Base-by-base conservation (phyloP, 2,329 filamentous ascomycete species). In the Phaeoacremonium minimum region DNA sequence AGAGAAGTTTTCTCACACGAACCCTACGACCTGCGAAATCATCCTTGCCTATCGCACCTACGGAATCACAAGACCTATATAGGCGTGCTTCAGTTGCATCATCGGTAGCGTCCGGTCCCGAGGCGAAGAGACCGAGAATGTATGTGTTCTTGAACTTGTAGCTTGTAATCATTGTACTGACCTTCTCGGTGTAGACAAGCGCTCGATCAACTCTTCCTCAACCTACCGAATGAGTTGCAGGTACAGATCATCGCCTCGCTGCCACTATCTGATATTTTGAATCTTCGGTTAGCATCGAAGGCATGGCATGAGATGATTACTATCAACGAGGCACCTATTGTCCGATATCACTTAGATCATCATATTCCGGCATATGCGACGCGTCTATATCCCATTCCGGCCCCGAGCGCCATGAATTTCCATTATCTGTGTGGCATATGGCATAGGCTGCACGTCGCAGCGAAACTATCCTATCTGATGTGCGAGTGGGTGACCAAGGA, bases 401-500 rank as follows among this genome's bases (percentile, higher is more conserved):
- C 72, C 28, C 55, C 64, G 5, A 50, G 60, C 14, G 57, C 67
- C 14, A 60, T 77, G 35, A 79, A 67, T 41, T 69, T 83, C 20
- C 75, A 80, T 47, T 73, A 82, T 43, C 56, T 83, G 0, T 83
- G 78, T 48, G 72, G 77, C 15, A 61, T 83, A 46, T 83, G 79
- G 79, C 78, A 83, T 52, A 71, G 79, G 14, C 56, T 83, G 2
- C 77, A 83, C 48, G 77, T 83, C 17, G 75, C 79, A 11, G 70
- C 75, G 8, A 83, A 83, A 53, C 56, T 83, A 12, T 71, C 79
- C 0, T 71, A 69, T 39, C 59, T 79, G 35, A 82, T 83, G 57
- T 77, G 76, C 44, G 73, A 80, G 46, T 77, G 78, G 69, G 76
- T 80, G 12, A 78, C 74, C 4, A 80, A 80, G 46, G 79, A 83